Evolutionary conservation across 148 eudicot species (phyloP).

Genomic region (Silene uniflora): DNA sequence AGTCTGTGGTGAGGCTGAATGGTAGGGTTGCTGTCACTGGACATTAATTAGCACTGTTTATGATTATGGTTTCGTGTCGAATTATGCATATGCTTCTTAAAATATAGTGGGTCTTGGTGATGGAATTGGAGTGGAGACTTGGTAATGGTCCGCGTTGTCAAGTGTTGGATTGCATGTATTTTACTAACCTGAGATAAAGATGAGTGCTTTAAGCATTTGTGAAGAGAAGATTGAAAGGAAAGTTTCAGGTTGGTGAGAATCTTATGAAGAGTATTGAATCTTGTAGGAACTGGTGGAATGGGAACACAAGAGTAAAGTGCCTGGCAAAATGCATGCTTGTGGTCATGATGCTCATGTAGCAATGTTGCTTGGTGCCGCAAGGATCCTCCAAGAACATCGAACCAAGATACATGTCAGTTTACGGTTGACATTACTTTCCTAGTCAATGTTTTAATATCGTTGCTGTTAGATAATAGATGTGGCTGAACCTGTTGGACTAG

Average conservation of each 20-base stretch:
- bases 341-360: slow-evolving; percentile 95
- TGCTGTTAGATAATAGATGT: neutral
- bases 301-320: slow-evolving; percentile 83
- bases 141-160: neutral
- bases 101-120: no score
- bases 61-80: slow-evolving; percentile 9
- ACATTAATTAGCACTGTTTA: neutral
- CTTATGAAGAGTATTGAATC: slow-evolving; percentile 2
- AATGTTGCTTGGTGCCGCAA: slow-evolving; percentile 94
- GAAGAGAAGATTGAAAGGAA: neutral
- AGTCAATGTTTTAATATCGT: neutral
- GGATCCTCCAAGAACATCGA: slow-evolving; percentile 75
- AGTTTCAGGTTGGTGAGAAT: neutral
- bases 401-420: slow-evolving; percentile 54
- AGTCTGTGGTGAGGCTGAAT: slow-evolving; percentile 2
- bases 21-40: neutral
- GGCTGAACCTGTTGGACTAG: neutral
- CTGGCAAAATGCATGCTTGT: slow-evolving; percentile 94
- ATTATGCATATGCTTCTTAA: neutral
- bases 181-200: neutral
- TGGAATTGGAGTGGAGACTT: neutral
- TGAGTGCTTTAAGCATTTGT: neutral
- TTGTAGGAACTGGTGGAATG: slow-evolving; percentile 85
- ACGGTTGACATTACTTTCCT: slow-evolving; percentile 3
- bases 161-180: neutral